phyloP scores from a whole-genome alignment of 2,329 filamentous ascomycete genomes.

The Harringtonia aguacate region DNA sequence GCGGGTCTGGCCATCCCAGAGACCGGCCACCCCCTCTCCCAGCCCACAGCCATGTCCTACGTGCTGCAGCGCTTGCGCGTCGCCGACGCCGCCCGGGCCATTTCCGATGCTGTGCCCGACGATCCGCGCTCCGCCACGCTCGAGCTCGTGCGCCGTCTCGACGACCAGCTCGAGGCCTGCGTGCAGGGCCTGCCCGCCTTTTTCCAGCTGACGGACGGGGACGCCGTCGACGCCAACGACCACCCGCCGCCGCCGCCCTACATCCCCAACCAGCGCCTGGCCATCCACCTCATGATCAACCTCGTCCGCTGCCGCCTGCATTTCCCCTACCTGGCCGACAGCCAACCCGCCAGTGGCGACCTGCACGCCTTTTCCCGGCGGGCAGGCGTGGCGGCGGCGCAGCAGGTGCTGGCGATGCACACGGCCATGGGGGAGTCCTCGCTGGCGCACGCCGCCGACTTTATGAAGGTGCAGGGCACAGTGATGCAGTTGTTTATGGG shows the following conservation, averaged over 20 bases:
- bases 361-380: background rate
- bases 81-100: conserved; percentile 25
- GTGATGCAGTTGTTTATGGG: no score
- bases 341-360: background rate
- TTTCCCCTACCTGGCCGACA: conserved; percentile 20
- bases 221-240: conserved; percentile 17
- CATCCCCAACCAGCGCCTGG: conserved; percentile 24
- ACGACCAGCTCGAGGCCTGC: conserved; percentile 18
- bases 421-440: no score
- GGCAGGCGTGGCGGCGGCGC: background rate
- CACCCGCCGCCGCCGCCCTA: conserved; percentile 15
- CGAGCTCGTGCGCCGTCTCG: background rate
- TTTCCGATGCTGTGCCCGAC: conserved; percentile 20
- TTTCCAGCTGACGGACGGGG: conserved; percentile 17
- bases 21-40: conserved; percentile 14
- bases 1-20: no score
- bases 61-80: conserved; percentile 29
- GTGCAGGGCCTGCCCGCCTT: conserved; percentile 22
- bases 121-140: conserved; percentile 9
- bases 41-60: conserved; percentile 33
- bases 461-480: no score
- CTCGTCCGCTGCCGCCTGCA: conserved; percentile 28
- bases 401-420: no score
- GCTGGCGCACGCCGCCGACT: no score
- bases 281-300: conserved; percentile 24